Evolutionary conservation across 352 stramenopile genomes (phyloP).

Genomic region (Achlya hypogyna): DNA sequence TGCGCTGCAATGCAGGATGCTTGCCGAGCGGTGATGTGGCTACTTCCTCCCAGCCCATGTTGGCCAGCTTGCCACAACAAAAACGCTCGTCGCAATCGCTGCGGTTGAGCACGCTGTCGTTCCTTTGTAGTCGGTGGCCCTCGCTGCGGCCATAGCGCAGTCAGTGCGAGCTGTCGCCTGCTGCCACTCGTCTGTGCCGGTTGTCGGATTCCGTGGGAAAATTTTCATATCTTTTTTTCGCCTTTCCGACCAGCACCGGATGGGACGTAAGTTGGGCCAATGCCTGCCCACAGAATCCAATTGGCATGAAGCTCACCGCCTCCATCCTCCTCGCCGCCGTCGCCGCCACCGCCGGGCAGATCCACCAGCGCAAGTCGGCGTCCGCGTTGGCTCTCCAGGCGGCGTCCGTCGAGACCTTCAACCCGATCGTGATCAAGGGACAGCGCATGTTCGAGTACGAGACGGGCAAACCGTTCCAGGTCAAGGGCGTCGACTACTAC

Average conservation of each 20-base stretch:
- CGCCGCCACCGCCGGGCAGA: not conserved
- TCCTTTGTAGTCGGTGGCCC: no score
- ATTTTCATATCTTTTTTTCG: not conserved
- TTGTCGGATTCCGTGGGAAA: not conserved
- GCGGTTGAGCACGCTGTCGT: no score
- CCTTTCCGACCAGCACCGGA: not conserved
- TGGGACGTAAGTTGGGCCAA: not conserved
- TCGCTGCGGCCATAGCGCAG: no score
- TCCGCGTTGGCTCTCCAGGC: not conserved
- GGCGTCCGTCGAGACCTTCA: not conserved
- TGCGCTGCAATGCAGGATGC: no score
- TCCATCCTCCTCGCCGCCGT: not conserved
- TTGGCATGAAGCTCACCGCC: not conserved
- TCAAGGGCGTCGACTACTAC: conserved; percentile 80
- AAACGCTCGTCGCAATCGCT: no score
- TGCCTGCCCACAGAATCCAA: not conserved
- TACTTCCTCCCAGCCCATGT: no score
- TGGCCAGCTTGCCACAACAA: no score
- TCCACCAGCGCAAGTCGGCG: not conserved
- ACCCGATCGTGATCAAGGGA: conserved; percentile 48
- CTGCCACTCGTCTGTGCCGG: no score
- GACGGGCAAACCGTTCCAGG: conserved; percentile 57
- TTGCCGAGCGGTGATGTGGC: no score
- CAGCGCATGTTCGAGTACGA: conserved; percentile 70
- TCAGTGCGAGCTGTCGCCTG: no score